phyloP scores from a whole-genome alignment of 2,329 filamentous ascomycete genomes.

The Chaetomium globosum region DNA sequence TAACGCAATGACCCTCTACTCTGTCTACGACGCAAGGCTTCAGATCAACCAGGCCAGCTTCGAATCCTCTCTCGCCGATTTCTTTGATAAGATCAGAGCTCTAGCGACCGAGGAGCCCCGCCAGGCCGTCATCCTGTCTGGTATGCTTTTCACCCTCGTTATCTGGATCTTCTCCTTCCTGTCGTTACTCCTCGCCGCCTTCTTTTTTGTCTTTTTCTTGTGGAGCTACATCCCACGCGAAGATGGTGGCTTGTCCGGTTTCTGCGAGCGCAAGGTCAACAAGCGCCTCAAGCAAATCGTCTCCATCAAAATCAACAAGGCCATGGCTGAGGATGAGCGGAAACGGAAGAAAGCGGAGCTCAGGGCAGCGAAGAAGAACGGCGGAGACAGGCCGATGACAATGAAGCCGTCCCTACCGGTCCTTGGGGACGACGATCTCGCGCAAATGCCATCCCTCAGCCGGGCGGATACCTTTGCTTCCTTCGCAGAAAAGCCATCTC shows the following conservation, averaged over 20 bases:
- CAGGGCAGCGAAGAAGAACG: slow-evolving; percentile 57
- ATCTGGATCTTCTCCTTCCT: slow-evolving; percentile 85
- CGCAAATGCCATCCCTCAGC: slow-evolving; percentile 61
- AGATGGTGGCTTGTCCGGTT: slow-evolving; percentile 79
- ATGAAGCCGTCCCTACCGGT: slow-evolving; percentile 69
- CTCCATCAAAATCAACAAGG: slow-evolving; percentile 82
- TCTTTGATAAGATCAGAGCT: slow-evolving; percentile 78
- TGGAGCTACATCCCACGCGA: slow-evolving; percentile 86
- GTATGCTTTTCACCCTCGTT: slow-evolving; percentile 89
- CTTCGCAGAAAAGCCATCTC: slow-evolving; percentile 64
- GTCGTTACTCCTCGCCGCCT: slow-evolving; percentile 69
- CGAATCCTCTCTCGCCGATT: slow-evolving; percentile 67
- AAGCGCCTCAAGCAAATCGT: slow-evolving; percentile 82
- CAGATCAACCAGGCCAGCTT: slow-evolving; percentile 60
- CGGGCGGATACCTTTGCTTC: slow-evolving; percentile 64
- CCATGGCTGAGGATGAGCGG: slow-evolving; percentile 75
- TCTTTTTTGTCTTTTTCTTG: slow-evolving; percentile 86
- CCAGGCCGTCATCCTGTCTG: slow-evolving; percentile 79
- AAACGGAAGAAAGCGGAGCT: slow-evolving; percentile 56
- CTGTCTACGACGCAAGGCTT: slow-evolving; percentile 76
- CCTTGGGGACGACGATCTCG: slow-evolving; percentile 55
- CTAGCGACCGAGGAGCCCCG: slow-evolving; percentile 73
- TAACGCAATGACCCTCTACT: slow-evolving; percentile 85
- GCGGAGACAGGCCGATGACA: slow-evolving; percentile 54
- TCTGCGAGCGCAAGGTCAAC: slow-evolving; percentile 92